Evolutionary conservation across 768 basidiomycete species (phyloP), one percentile per base, ranked within the genome.

Genomic region (Boletus rubroflammeus): DNA sequence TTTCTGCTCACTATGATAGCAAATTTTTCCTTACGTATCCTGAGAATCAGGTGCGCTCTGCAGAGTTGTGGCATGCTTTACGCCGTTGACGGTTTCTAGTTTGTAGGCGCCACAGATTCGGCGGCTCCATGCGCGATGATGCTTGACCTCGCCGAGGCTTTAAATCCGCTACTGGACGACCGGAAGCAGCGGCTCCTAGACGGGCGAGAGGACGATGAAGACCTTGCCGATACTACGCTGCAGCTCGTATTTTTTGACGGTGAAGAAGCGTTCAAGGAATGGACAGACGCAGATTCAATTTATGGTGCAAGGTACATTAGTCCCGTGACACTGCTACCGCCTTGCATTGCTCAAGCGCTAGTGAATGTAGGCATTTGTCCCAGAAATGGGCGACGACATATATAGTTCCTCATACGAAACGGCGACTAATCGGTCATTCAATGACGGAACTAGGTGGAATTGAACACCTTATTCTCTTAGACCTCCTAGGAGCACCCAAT

Each of bases 241-340:
- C 93, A 97, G 67, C 75, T 98, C 9, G 78, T 99, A 10, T 96
- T 98, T 68, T 96, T 99, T 54, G 97, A 99, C 63, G 97, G 97
- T 3, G 97, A 99, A 72, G 97, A 98, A 71, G 97, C 97, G 0
- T 98, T 96, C 71, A 77, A 83, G 44, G 76, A 81, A 26, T 99
- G 96, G 96, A 93, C 92, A 3, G 80, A 78, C 29, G 83, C 81
- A 3, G 96, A 99, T 71, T 95, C 92, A 1, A 85, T 93, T 40
- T 99, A 99, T 67, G 96, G 96, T n/a, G 87, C 96, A 38, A 84
- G 91, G 95, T 93, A 63, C 52, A 45, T 26, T 25, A 14, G 21
- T 34, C 23, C 51, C 15, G 9, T 14, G 15, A 10, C 10, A 19
- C 32, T 13, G 2, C 2, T 25, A 39, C 11, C 13, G n/a, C 50